Base-by-base conservation (phyloP, 805 yeast genomes). In the Pichia kluyveri region DNA sequence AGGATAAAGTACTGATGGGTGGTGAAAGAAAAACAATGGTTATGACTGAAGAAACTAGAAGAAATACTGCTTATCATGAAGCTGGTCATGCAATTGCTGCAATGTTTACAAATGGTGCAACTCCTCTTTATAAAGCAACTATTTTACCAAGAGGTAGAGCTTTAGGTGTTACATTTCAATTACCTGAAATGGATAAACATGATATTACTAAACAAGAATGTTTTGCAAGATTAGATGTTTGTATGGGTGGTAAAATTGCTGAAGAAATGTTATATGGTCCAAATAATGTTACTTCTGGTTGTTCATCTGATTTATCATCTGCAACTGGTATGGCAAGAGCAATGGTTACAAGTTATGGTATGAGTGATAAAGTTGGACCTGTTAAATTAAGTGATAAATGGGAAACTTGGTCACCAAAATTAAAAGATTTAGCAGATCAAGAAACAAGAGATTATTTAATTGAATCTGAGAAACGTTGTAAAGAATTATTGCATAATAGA, bases 31-130 rank as follows among this genome's bases (percentile, higher is more conserved):
- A 86, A 69, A 86, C 96, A 27, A 91, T 91, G 98, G 97, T 93
- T 38, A 78, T 93, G 72, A 90, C 99, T 30, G 97, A 93, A 65
- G 96, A 91, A 52, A 79, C 95, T 0, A 79, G 97, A 66, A 80
- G 78, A 58, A 89, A 91, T 55, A 93, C 99, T 17, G 99, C 99
- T 1, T 93, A 82, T 66, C 99, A 93, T 69, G 99, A 93, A 70
- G 99, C 99, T 18, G 99, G 99, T 5, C 99, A 93, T 69, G 99
- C 99, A 5, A 87, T 93, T 49, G 89, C 91, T 86, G 98, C 99
- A 11, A 76, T 93, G 80, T 93, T 76, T 66, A 87, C 96, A 6
- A 82, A 83, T 15, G 96, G 95, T 18, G 97, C 99, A 4, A 89
- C 96, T 3, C 90, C 96, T 2, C 74, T 93, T 54, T 93, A 93